Conservation (phyloP, 306 rosid species). For the Medicago lupulina region DNA sequence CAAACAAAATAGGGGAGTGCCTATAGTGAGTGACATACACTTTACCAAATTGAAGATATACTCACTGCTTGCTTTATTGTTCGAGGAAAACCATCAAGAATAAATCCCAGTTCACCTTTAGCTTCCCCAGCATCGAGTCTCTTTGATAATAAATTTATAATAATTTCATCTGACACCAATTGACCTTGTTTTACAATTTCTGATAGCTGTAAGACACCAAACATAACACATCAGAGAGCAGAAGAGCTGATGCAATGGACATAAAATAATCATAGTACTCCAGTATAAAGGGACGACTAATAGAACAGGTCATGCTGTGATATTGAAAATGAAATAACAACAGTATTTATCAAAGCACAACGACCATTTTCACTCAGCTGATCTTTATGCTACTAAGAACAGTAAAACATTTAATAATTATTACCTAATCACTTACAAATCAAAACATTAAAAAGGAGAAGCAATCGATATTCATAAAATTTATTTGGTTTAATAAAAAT, state of each 20-base stretch:
- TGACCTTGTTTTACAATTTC: constrained; percentile 91
- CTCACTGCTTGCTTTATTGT: constrained; percentile 93
- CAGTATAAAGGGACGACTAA: constrained; percentile 7
- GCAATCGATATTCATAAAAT: constrained; percentile 23
- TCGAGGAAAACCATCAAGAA: constrained; percentile 99
- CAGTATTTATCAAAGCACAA: constrained; percentile 19
- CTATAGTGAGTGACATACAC: constrained; percentile 15
- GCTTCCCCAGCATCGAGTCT: constrained; percentile 76
- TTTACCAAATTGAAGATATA: constrained; percentile 41
- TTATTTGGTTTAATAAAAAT: constrained; percentile 25
- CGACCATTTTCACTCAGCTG: constrained; percentile 9
- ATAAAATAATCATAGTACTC: constrained; percentile 15
- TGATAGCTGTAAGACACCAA: constrained; percentile 65
- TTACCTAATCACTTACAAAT: constrained; percentile 1
- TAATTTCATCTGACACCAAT: constrained; percentile 91
- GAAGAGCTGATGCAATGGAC: background rate
- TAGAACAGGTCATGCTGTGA: constrained; percentile 10
- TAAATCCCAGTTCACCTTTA: constrained; percentile 83
- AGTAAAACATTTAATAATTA: background rate
- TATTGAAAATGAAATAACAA: constrained; percentile 14
- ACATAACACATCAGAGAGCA: constrained; percentile 24
- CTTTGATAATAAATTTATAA: constrained; percentile 79
- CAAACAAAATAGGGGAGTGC: constrained; percentile 3
- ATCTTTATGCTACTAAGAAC: background rate
- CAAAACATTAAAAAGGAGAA: background rate